Conservation (phyloP, 75 land plant species). For the Azolla pinnata region DNA sequence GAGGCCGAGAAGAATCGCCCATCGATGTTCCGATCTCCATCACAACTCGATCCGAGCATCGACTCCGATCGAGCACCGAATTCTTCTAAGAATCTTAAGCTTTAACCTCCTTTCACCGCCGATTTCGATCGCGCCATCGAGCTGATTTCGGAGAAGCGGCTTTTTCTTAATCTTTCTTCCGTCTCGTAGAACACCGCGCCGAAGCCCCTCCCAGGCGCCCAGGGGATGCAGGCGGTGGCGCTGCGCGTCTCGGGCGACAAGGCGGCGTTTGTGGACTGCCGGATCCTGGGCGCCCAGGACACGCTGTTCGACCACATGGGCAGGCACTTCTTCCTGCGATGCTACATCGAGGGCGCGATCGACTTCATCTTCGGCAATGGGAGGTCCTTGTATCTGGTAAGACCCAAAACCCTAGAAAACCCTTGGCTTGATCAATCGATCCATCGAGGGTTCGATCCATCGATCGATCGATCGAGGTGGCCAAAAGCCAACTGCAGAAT, state of each 20-base stretch:
- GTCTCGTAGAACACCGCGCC: slow-evolving; percentile 9
- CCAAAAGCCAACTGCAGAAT: too few species aligned
- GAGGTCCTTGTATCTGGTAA: slow-evolving; percentile 12
- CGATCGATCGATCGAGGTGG: too few species aligned
- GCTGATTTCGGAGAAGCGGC: too few species aligned
- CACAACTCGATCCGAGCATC: too few species aligned
- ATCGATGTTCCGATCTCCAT: too few species aligned
- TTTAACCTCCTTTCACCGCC: too few species aligned
- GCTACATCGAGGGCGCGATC: slow-evolving; percentile 16
- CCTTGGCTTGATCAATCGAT: not conserved
- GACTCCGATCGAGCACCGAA: too few species aligned
- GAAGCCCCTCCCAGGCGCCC: slow-evolving; percentile 14
- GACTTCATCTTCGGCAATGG: slow-evolving; percentile 20
- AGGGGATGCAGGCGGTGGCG: slow-evolving; percentile 16
- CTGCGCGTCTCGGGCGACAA: slow-evolving; percentile 11
- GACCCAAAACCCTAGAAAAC: not conserved
- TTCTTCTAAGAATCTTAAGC: too few species aligned
- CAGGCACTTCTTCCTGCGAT: slow-evolving; percentile 14
- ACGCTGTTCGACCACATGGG: slow-evolving; percentile 14
- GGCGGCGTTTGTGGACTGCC: slow-evolving; percentile 10
- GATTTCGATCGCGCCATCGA: too few species aligned
- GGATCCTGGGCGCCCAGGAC: slow-evolving; percentile 13
- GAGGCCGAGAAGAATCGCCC: too few species aligned
- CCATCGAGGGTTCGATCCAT: too few species aligned
- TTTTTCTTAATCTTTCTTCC: too few species aligned